Percentiles rank a stretch among this genome's conserved stretches.
Conservation (phyloP, 129 eudicot species). For the Apium graveolens region DNA sequence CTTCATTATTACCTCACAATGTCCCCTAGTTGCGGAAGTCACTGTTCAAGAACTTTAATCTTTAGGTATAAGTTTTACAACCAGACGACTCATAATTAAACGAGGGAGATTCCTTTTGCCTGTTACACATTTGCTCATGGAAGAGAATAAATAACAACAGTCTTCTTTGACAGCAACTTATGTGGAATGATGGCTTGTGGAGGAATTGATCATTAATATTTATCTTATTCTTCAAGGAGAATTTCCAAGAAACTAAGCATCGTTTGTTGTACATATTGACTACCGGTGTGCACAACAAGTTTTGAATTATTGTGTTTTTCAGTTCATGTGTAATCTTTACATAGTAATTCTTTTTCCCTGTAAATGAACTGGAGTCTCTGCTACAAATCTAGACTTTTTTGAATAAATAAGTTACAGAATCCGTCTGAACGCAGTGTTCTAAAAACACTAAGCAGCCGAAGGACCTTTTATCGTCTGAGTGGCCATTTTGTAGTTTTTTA, state of each 20-base stretch:
- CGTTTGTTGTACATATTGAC: not conserved
- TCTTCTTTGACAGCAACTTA: not conserved
- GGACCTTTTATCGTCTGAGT: no score
- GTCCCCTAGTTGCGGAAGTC: not conserved
- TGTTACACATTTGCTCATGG: not conserved
- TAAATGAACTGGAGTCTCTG: not conserved
- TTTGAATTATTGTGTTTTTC: no score
- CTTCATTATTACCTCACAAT: not conserved
- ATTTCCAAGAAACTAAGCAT: not conserved
- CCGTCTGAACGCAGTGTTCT: not conserved
- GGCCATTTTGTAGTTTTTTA: no score
- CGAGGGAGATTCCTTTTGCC: not conserved
- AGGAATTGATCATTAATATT: not conserved
- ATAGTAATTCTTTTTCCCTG: no score
- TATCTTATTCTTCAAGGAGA: not conserved
- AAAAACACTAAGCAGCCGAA: no score
- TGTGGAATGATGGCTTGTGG: not conserved
- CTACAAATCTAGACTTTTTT: not conserved
- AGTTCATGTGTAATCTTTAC: not conserved
- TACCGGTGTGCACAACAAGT: not conserved
- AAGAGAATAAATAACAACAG: not conserved
- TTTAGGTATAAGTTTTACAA: not conserved
- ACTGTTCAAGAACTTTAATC: not conserved
- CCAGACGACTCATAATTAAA: no score
- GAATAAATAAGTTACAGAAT: no score